phyloP scores from a whole-genome alignment of 2,329 filamentous ascomycete genomes.

The Microsporum audouinii region DNA sequence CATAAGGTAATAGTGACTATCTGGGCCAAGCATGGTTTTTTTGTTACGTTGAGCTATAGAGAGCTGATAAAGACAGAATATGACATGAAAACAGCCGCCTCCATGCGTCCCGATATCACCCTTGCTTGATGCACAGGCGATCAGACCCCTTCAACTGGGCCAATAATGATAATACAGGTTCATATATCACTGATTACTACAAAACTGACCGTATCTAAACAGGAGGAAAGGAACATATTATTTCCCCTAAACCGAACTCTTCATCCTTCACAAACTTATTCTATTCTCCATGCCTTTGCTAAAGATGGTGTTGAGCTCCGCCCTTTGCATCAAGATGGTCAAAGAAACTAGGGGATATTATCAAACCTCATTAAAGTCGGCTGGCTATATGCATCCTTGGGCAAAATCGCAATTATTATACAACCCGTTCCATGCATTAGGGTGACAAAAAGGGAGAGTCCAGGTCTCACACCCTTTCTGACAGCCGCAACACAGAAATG shows the following conservation, averaged over 20 bases:
- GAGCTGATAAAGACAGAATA: background rate
- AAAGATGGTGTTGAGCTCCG: background rate
- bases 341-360: background rate
- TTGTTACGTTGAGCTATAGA: background rate
- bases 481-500: background rate
- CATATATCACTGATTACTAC: background rate
- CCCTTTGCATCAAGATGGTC: background rate
- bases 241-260: background rate
- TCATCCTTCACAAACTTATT: no score
- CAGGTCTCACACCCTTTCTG: background rate
- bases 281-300: no score
- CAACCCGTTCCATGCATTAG: background rate
- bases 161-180: background rate
- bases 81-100: background rate
- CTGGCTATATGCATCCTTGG: background rate
- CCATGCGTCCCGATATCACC: background rate
- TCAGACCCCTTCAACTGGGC: background rate
- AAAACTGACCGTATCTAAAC: background rate
- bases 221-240: background rate
- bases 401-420: background rate
- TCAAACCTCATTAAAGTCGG: background rate
- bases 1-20: slow-evolving; percentile 1
- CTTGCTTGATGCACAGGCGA: background rate
- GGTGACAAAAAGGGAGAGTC: background rate
- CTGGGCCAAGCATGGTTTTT: background rate